phyloP scores from a whole-genome alignment of 495 filamentous ascomycete genomes.

The Aspergillus biplanus region DNA sequence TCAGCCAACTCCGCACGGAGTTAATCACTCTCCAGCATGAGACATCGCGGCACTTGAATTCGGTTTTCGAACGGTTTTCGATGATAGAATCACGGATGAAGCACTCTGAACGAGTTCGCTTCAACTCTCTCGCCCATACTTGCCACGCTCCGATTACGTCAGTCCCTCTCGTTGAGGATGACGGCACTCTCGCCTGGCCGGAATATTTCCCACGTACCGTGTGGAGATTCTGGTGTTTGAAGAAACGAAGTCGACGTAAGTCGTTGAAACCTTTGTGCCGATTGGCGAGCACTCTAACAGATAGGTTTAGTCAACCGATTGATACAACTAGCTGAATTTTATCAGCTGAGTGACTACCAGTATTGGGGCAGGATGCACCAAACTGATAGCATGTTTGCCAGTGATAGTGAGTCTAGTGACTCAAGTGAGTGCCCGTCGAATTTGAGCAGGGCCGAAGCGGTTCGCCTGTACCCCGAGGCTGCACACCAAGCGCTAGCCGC shows the following conservation, averaged over 20 bases:
- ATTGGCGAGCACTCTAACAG: constrained; percentile 20
- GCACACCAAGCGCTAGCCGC: constrained; percentile 48
- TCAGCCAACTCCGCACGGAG: constrained; percentile 45
- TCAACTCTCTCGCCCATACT: constrained; percentile 47
- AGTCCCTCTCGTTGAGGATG: constrained; percentile 40
- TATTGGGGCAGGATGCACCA: constrained; percentile 44
- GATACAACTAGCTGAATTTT: constrained; percentile 47
- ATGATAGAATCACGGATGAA: constrained; percentile 33
- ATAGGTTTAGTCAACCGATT: constrained; percentile 40
- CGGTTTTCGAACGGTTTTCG: constrained; percentile 32
- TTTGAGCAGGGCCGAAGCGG: constrained; percentile 40
- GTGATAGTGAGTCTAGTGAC: constrained; percentile 45
- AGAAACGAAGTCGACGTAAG: constrained; percentile 49
- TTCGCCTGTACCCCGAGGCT: constrained; percentile 41
- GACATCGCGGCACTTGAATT: constrained; percentile 33
- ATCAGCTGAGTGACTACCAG: constrained; percentile 44
- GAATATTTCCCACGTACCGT: constrained; percentile 46
- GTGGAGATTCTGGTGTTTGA: constrained; percentile 50
- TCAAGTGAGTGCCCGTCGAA: constrained; percentile 38
- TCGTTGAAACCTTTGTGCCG: constrained; percentile 1
- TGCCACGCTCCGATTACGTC: constrained; percentile 42
- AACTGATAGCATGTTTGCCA: constrained; percentile 30
- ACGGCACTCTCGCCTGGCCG: constrained; percentile 42
- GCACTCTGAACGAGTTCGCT: constrained; percentile 42
- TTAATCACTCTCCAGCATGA: constrained; percentile 40